phyloP scores from a whole-genome alignment of 2,329 filamentous ascomycete species.

The Scedosporium minutisporum region DNA sequence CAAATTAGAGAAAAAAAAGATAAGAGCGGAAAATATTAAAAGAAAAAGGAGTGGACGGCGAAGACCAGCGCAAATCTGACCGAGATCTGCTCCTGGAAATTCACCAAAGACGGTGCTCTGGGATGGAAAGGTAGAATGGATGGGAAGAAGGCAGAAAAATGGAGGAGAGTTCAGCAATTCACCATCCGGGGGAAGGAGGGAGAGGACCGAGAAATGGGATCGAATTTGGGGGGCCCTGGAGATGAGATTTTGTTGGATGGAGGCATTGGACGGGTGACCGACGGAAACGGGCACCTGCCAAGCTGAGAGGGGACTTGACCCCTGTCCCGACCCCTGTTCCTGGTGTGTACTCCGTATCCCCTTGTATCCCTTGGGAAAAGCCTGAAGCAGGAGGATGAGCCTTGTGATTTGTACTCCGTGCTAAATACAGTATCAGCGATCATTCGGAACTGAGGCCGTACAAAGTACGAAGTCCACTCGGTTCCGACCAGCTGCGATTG shows the following conservation, averaged over 20 bases:
- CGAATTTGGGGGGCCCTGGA: background rate
- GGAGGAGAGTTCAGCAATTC: conserved; percentile 20
- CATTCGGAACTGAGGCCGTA: no score
- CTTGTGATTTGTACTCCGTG: background rate
- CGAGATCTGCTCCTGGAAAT: conserved; percentile 35
- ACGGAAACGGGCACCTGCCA: conserved; percentile 6
- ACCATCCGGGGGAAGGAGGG: conserved; percentile 14
- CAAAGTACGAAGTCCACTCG: no score
- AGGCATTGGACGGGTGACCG: conserved; percentile 3
- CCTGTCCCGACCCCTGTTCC: background rate
- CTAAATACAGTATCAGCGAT: background rate
- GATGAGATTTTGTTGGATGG: conserved; percentile 4
- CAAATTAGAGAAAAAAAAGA: conserved; percentile 1
- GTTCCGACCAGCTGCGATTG: background rate
- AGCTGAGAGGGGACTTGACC: background rate
- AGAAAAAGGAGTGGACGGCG: conserved; percentile 19
- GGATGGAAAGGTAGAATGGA: conserved; percentile 10
- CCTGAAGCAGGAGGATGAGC: background rate
- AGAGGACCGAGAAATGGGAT: conserved; percentile 12
- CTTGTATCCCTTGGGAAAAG: background rate
- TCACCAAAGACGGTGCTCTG: conserved; percentile 4
- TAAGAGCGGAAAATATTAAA: conserved; percentile 11
- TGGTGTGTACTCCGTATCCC: background rate
- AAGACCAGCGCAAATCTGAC: conserved; percentile 37
- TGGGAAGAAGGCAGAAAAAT: conserved; percentile 12